Evolutionary conservation across 768 basidiomycete species (phyloP).

Genomic region (Podaxis sp.): DNA sequence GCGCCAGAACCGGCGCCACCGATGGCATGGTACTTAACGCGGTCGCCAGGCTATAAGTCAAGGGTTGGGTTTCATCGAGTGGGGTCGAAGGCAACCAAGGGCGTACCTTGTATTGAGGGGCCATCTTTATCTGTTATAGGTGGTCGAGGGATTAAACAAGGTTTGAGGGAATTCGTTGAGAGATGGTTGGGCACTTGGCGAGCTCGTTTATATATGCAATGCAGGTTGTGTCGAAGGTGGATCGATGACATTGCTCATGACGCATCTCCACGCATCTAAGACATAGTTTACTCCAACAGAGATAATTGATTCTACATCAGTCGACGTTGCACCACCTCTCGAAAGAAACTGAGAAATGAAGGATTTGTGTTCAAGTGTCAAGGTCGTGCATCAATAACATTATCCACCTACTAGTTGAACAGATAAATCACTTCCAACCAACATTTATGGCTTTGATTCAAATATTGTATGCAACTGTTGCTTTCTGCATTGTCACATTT

Average conservation of each 20-base stretch:
- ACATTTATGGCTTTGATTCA: too few relatives aligned
- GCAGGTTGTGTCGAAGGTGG: neutral
- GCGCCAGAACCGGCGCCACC: slow-evolving; percentile 8
- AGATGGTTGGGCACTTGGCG: neutral
- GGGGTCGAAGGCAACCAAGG: neutral
- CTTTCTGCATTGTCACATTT: too few relatives aligned
- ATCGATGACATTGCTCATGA: neutral
- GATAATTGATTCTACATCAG: neutral
- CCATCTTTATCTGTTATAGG: neutral
- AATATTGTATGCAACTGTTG: too few relatives aligned
- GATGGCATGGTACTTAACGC: slow-evolving; percentile 16
- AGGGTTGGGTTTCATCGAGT: neutral
- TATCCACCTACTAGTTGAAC: too few relatives aligned
- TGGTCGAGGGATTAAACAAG: neutral
- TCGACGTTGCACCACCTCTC: neutral
- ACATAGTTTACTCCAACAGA: neutral
- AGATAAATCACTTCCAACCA: too few relatives aligned
- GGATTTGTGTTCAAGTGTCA: too few relatives aligned
- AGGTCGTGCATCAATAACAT: too few relatives aligned
- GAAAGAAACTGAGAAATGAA: too few relatives aligned
- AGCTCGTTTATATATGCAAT: neutral
- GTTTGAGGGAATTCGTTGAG: neutral
- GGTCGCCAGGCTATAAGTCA: slow-evolving; percentile 11
- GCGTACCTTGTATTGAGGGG: slow-evolving; percentile 7
- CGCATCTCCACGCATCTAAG: neutral